phyloP scores from a whole-genome alignment of 2,329 filamentous ascomycete species.

The Talaromyces sp. region DNA sequence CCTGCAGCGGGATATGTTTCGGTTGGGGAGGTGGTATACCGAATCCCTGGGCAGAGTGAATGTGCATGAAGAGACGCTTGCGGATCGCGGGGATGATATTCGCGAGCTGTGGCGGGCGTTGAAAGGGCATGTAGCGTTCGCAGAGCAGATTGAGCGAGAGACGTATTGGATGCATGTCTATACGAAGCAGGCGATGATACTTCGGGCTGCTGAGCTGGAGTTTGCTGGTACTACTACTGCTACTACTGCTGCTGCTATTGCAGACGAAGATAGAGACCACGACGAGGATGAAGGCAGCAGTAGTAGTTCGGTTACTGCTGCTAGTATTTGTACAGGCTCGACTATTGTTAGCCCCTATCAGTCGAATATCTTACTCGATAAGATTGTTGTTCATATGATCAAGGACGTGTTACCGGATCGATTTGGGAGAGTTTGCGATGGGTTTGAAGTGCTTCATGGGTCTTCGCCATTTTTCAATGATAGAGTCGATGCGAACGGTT shows the following conservation, averaged over 20 bases:
- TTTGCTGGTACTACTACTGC: not conserved
- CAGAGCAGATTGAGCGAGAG: not conserved
- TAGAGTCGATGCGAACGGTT: not conserved
- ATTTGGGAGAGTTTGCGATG: not conserved
- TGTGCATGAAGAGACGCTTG: not conserved
- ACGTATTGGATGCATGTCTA: slow-evolving; percentile 8
- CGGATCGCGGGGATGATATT: not conserved
- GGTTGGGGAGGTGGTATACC: not conserved
- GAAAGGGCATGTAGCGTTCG: not conserved
- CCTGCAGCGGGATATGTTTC: not conserved
- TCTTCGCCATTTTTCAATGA: not conserved
- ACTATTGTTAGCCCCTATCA: not conserved
- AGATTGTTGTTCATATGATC: slow-evolving; percentile 25
- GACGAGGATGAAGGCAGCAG: not conserved
- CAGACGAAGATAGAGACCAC: not conserved
- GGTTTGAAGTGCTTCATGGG: not conserved
- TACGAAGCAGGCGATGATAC: slow-evolving; percentile 1
- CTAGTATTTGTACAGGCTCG: not conserved
- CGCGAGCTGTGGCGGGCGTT: not conserved
- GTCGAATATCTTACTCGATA: not conserved
- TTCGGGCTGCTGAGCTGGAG: not conserved
- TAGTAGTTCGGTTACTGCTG: not conserved
- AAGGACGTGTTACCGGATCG: not conserved
- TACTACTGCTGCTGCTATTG: too few species aligned
- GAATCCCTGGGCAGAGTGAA: not conserved